phyloP scores from a whole-genome alignment of 345 rosid genomes.

The Populus tremula region DNA sequence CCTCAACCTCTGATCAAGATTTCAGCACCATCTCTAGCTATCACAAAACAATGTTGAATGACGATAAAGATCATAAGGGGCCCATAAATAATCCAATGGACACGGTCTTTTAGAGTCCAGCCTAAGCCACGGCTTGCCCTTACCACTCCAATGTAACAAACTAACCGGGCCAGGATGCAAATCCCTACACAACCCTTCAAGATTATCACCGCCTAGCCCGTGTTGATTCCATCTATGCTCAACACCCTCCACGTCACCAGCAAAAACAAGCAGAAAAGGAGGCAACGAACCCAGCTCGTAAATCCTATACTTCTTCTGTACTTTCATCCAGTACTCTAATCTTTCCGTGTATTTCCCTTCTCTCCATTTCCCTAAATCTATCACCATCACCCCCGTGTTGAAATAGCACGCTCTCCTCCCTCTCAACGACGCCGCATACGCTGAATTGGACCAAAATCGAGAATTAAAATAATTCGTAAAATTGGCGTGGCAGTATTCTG shows the following conservation, averaged over 20 bases:
- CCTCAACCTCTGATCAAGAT: background rate
- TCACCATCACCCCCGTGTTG: constrained; percentile 96
- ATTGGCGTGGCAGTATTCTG: constrained; percentile 82
- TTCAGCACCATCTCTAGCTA: constrained; percentile 22
- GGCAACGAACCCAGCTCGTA: constrained; percentile 85
- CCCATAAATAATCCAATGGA: constrained; percentile 68
- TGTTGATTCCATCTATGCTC: constrained; percentile 94
- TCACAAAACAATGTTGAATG: constrained; percentile 57
- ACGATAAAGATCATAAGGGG: constrained; percentile 65
- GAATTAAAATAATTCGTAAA: constrained; percentile 66
- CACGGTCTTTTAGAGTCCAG: constrained; percentile 55
- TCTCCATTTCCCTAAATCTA: constrained; percentile 69
- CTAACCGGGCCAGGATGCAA: constrained; percentile 81
- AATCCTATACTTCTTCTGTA: constrained; percentile 65
- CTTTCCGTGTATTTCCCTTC: constrained; percentile 58
- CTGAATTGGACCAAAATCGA: constrained; percentile 64
- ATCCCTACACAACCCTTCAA: constrained; percentile 64
- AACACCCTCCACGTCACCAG: constrained; percentile 71
- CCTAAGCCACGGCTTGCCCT: constrained; percentile 88
- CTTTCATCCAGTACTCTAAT: constrained; percentile 72
- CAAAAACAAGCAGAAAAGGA: constrained; percentile 78
- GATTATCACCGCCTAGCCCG: constrained; percentile 84
- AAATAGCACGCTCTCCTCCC: constrained; percentile 68
- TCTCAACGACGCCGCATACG: constrained; percentile 38
- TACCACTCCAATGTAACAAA: constrained; percentile 89